These are phyloP conservation scores for Candida neerlandica DNA, from an alignment of 1,139 yeast genomes.

Conservation along the genomic window DNA sequence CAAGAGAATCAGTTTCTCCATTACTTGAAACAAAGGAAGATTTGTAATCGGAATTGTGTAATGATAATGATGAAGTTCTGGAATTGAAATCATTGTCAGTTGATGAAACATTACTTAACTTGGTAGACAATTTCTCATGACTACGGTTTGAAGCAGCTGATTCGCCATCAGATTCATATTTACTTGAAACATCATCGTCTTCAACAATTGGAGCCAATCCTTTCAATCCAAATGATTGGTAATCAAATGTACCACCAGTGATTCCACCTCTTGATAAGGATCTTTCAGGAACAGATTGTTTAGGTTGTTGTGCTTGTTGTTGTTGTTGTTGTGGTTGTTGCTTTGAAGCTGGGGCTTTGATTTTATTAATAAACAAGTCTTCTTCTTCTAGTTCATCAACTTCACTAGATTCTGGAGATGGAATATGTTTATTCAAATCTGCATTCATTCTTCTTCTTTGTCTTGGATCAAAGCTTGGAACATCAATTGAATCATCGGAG, in stretches of 20 bases:
- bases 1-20: slow-evolving; percentile 11
- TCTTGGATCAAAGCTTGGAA: slow-evolving; percentile 14
- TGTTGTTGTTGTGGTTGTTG: background rate
- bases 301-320: slow-evolving; percentile 6
- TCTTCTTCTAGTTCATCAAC: slow-evolving; percentile 18
- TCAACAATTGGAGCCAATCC: slow-evolving; percentile 48
- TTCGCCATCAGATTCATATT: slow-evolving; percentile 39
- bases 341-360: slow-evolving; percentile 1
- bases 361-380: slow-evolving; percentile 10
- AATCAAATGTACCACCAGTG: slow-evolving; percentile 26
- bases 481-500: slow-evolving; percentile 13
- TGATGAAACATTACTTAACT: slow-evolving; percentile 5
- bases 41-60: slow-evolving; percentile 43
- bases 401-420: slow-evolving; percentile 17
- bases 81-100: slow-evolving; percentile 18
- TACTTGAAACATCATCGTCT: slow-evolving; percentile 36
- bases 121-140: slow-evolving; percentile 22
- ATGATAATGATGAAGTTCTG: slow-evolving; percentile 43
- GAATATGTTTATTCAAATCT: slow-evolving; percentile 5
- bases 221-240: slow-evolving; percentile 34
- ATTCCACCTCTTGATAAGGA: slow-evolving; percentile 17
- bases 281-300: slow-evolving; percentile 15
- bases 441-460: slow-evolving; percentile 10
- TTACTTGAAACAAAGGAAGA: slow-evolving; percentile 26
- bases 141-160: background rate